These are phyloP conservation scores for Wallacemonas sp. DNA, from an alignment of 208 protist species.

Conservation along the genomic window DNA sequence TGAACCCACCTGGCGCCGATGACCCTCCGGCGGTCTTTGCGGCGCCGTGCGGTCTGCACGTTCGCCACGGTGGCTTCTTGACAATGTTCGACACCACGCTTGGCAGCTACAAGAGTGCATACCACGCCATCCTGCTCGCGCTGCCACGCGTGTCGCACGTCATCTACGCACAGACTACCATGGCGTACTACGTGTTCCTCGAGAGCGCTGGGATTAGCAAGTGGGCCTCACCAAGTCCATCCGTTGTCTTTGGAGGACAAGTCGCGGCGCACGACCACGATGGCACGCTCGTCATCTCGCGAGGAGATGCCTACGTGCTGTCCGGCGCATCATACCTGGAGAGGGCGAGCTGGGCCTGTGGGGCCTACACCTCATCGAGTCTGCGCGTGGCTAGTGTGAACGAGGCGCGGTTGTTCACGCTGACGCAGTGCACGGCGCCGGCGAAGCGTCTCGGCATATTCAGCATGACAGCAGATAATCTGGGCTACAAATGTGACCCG, in stretches of 20 bases:
- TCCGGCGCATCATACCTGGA: conserved; percentile 14
- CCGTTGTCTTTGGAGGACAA: neutral
- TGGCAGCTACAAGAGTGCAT: neutral
- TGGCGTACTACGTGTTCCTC: conserved; percentile 5
- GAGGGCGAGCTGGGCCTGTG: neutral
- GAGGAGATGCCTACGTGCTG: neutral
- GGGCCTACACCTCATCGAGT: neutral
- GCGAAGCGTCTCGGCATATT: neutral
- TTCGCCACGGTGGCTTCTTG: conserved; percentile 5
- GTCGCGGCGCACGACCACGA: conserved; percentile 2
- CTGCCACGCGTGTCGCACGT: conserved; percentile 3
- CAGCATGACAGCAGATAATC: neutral
- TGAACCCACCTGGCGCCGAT: neutral
- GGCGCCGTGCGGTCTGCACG: neutral
- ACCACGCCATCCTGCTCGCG: neutral
- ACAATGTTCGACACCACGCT: neutral
- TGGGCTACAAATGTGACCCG: neutral
- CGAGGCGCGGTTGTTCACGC: neutral
- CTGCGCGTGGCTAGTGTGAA: neutral
- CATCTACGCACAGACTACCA: conserved; percentile 10
- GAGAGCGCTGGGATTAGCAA: neutral
- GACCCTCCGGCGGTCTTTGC: neutral
- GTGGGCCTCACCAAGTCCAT: neutral
- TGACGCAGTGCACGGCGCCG: neutral
- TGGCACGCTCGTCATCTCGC: neutral